Evolutionary conservation across 2,329 filamentous ascomycete species (phyloP), one percentile per base, ranked within the genome.

Genomic region (Phaeoacremonium minimum): DNA sequence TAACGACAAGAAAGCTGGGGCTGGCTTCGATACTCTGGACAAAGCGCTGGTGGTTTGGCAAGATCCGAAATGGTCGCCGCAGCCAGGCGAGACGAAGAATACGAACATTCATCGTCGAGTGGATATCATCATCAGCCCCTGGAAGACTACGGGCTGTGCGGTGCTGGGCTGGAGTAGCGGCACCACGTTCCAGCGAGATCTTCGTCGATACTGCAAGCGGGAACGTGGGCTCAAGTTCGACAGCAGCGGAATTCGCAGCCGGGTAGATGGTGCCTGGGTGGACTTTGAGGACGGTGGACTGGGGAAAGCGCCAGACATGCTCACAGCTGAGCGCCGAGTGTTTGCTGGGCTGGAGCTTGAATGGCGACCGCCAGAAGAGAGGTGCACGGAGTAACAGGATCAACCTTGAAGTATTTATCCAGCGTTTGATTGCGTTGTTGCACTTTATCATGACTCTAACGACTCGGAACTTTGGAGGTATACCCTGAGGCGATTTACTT

Each of bases 31-130:
- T 54, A 87, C 81, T 0, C 71, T 97, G 1, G 90, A 97, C 58
- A 96, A 96, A 58, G 89, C 89, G 0, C 66, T 97, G 35, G 85
- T 96, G 1, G 88, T 96, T 0, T 97, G 91, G 91, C 87, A 95
- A 54, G 71, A 89, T 51, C 83, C 83, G 0, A 34, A 58, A 5
- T 74, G 66, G 46, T 55, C 52, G 15, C 35, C 34, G 15, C 64
- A 64, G 56, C 56, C 61, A 4, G 38, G 43, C 5, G 58, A 53
- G 1, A 60, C 61, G 2, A 77, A 75, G 50, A 90, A 89, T 42
- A 73, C 79, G 0, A 87, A 88, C 47, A 73, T 75, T 1, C 91
- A 95, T 54, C 78, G 89, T 15, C 74, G 91, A 31, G 90, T 97
- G 2, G 91, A 97, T 54, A 95, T 97, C 40, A 91, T 97, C 46